Percentiles rank a stretch among this genome's conserved stretches.
Conservation (phyloP, 2,329 filamentous ascomycete species). For the Ophiostoma angusticollis region DNA sequence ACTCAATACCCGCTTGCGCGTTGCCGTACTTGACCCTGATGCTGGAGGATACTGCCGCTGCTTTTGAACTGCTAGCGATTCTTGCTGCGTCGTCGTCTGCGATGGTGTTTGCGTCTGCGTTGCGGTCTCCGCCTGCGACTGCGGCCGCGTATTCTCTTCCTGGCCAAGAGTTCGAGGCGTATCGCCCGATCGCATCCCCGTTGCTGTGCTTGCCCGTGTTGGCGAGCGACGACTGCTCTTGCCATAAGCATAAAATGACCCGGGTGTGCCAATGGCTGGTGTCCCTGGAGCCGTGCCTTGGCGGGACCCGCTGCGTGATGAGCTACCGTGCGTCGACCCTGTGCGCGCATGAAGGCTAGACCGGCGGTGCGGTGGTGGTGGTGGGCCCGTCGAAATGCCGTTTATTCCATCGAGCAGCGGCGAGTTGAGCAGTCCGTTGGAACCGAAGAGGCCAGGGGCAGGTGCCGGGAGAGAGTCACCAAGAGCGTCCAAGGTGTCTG, state of each 20-base stretch:
- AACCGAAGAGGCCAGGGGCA: constrained; percentile 24
- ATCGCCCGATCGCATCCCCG: constrained; percentile 1
- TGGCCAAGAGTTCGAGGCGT: constrained; percentile 17
- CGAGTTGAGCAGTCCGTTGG: constrained; percentile 19
- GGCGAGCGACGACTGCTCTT: constrained; percentile 18
- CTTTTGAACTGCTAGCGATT: constrained; percentile 13
- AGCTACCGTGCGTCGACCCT: constrained; percentile 15
- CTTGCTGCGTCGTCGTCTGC: constrained; percentile 7
- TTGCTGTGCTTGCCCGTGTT: constrained; percentile 7
- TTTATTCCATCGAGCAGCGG: constrained; percentile 14
- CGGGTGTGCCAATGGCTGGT: constrained; percentile 10
- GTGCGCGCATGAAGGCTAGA: constrained; percentile 41
- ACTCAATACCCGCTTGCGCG: constrained; percentile 33
- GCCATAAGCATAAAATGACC: constrained; percentile 1
- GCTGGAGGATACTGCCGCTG: constrained; percentile 39
- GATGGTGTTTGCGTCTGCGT: constrained; percentile 2
- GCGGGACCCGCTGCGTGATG: constrained; percentile 10
- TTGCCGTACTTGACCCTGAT: constrained; percentile 24
- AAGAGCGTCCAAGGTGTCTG: constrained; percentile 29
- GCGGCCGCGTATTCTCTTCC: constrained; percentile 11
- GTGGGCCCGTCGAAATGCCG: constrained; percentile 20
- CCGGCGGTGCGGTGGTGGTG: constrained; percentile 36
- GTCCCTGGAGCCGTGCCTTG: constrained; percentile 11
- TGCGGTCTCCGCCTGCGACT: neutral
- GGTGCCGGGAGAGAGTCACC: constrained; percentile 33